Base-by-base conservation (phyloP, 345 rosid species). In the Lepidium africanum region DNA sequence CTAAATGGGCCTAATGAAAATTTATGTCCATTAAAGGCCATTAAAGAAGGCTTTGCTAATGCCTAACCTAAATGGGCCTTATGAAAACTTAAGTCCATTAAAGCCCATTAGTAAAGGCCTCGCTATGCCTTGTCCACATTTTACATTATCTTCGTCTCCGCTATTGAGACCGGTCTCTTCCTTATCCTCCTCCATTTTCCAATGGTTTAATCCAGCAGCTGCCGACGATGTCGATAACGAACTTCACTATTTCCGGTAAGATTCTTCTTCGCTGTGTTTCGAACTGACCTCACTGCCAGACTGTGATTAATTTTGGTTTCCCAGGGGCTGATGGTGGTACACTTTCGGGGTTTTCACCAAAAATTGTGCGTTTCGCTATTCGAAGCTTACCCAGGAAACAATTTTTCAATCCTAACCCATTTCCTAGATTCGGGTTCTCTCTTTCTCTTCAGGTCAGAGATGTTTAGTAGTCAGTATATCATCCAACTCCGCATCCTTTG, bases 371-470 rank as follows among this genome's bases (percentile, higher is more conserved):
- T 35, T 75, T 63, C 32, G 45, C 59, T 71, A 75, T 75, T 76
- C 74, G 77, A 15, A 63, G 55, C 55, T 3, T 59, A 15, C 11
- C 59, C 43, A 63, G 64, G 19, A 55, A 69, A 3, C 60, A 76
- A 12, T 67, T 71, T 69, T 40, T 77, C 62, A 67, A 67, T 54
- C 52, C 65, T 14, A 70, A 57, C 25, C 59, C 62, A 17, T 55
- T 46, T 59, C 73, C 67, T 42, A 69, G 80, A 57, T 57, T 75
- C 2, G 69, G 80, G 43, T 86, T 73, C 40, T 77, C 81, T 40
- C 12, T 69, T 79, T 86, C 81, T 67, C 80, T 83, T 45, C 63
- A 75, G 96, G 91, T 86, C 78, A 58, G 67, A 4, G 57, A 38
- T 42, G 27, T 63, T 45, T 15, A 58, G 39, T 45, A 61, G 15